Base-by-base conservation (phyloP, 768 basidiomycete species). In the Mycena alexandri region DNA sequence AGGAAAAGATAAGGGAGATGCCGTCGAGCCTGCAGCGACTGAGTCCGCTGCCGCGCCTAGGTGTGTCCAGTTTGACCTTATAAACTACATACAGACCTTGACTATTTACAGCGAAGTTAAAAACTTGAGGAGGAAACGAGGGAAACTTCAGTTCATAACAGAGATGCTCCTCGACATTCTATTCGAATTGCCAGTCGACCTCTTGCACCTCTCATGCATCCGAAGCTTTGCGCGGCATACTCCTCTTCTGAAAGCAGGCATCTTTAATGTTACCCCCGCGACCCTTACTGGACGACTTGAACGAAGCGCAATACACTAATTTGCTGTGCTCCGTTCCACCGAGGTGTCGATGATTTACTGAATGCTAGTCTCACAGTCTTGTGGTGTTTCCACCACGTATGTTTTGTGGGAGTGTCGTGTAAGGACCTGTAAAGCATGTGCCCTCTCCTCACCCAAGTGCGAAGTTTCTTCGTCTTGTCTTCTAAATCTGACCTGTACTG, bases 201-300 rank as follows among this genome's bases (percentile, higher is more conserved):
- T 86, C 12, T 73, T 86, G n/a, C 73, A 76, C 60, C 74, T 85
- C 9, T 78, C 81, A 0, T 51, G 77, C 82, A 2, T 79, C 74
- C 41, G 80, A 80, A 68, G 71, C 65, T 0, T 70, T 85, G 46
- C 79, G 81, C 19, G 63, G 60, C 2, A 75, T 83, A 10, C 71
- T 85, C 29, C 65, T 80, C 14, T 64, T 82, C 0, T 86, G 84
- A 84, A 77, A 77, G 67, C 68, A 73, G n/a, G 77, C 80, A 2
- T 78, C 77, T 12, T 24, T 33, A 25, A 75, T 74, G 73, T 61
- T 70, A 55, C 51, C 69, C 3, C 76, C 77, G 2, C 72, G 73
- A 0, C 67, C 73, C 1, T 75, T 74, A 52, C 81, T 82, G 2
- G 46, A 67, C 21, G 76, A 76, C 24, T 56, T 81, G 25, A 78